Base-by-base conservation (phyloP, 2,329 filamentous ascomycete species). In the Colletotrichum eleusines region DNA sequence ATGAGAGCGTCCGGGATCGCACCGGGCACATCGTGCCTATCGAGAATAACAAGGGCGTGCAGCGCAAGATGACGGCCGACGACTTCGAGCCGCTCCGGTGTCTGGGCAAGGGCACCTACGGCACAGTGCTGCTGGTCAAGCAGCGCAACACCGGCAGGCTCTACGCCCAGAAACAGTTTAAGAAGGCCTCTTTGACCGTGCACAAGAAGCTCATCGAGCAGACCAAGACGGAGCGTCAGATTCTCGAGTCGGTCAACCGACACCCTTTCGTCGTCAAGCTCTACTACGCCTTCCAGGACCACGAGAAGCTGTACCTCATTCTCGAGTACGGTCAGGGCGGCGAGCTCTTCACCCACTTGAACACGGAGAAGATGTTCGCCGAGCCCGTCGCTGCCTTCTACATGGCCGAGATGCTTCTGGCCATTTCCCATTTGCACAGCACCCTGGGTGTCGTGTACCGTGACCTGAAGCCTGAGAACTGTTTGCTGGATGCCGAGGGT, bases 211-310 rank as follows among this genome's bases (percentile, higher is more conserved):
- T 98, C 40, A 90, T 99, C 61, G 95, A 98, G 83, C 96, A 98
- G 84, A 98, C 96, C 68, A 97, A 97, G 86, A 98, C 95, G 2
- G 96, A 99, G 84, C 92, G 96, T 60, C 91, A 92, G 76, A 97
- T 99, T 65, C 87, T 99, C 62, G 96, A 99, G 84, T 97, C 93
- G 71, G 94, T 99, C 80, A 98, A 97, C 81, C 89, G 95, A 42
- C 96, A 99, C 80, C 95, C 96, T 0, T 99, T 99, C 79, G 95
- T 99, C 58, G 96, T 99, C 74, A 98, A 98, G 83, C 88, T 99
- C 23, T 99, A 93, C 83, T 99, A 99, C 77, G 96, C 96, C 28
- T 99, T 99, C 81, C 96, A 99, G 82, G 96, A 99, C 78, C 94
- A 94, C 75, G 95, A 98, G 84, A 98, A 97, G 83, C 89, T 99